Evolutionary conservation across 169 alveolate species (phyloP).

Genomic region (Plasmodium coatneyi): DNA sequence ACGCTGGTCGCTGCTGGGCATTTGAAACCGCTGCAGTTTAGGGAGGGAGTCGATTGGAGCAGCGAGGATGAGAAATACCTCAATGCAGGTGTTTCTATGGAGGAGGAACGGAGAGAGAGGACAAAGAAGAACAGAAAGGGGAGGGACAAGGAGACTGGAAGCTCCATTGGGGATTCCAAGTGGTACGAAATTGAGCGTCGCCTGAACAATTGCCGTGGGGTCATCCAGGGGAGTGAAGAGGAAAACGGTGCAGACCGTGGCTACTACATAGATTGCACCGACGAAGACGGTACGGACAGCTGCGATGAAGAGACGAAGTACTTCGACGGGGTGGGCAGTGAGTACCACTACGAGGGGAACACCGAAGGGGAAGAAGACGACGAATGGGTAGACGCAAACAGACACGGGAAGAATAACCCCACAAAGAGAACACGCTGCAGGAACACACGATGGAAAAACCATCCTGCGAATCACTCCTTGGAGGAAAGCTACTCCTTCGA

Average conservation of each 20-base stretch:
- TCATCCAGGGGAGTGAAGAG: not conserved
- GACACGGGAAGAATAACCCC: not conserved
- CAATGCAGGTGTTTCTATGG: not conserved
- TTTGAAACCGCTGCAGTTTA: constrained; percentile 39
- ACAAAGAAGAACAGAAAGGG: not conserved
- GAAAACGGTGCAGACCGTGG: not conserved
- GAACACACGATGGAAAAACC: no score
- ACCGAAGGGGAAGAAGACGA: not conserved
- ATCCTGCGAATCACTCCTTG: not conserved
- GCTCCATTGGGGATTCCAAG: constrained; percentile 42
- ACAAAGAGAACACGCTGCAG: not conserved
- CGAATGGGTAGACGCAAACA: not conserved
- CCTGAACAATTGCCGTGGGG: constrained; percentile 56
- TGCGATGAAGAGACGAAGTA: constrained; percentile 12
- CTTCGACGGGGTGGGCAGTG: not conserved
- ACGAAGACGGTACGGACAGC: not conserved
- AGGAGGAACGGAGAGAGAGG: not conserved
- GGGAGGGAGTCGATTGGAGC: constrained; percentile 53
- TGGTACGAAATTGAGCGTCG: constrained; percentile 60
- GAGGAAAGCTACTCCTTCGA: constrained; percentile 42
- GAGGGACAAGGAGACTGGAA: not conserved
- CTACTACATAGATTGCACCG: not conserved
- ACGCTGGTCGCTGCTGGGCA: constrained; percentile 30
- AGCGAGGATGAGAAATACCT: constrained; percentile 27
- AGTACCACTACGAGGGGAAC: not conserved